phyloP scores from a whole-genome alignment of 768 basidiomycete species.

The Arthromyces matolae region DNA sequence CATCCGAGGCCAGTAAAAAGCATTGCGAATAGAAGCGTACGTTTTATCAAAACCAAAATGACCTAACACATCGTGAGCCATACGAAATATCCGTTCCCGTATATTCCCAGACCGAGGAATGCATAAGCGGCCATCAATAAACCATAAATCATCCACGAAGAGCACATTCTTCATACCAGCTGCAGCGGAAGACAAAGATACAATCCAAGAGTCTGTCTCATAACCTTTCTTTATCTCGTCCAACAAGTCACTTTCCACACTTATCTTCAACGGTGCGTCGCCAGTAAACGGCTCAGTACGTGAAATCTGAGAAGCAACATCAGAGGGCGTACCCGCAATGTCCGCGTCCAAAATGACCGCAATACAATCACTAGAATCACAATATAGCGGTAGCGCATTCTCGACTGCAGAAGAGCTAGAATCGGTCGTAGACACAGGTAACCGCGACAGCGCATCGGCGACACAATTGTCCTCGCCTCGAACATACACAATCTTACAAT shows the following conservation, averaged over 20 bases:
- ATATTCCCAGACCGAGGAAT: conserved; percentile 19
- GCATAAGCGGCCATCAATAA: conserved; percentile 18
- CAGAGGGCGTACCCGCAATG: no score
- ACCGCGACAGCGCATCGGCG: conserved; percentile 23
- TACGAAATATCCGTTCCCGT: conserved; percentile 19
- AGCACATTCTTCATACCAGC: not conserved
- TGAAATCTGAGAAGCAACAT: no score
- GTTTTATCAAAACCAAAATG: conserved; percentile 35
- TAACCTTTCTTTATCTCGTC: conserved; percentile 1
- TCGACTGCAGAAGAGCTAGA: conserved; percentile 2
- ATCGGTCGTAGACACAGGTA: not conserved
- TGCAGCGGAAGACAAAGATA: not conserved
- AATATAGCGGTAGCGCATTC: no score
- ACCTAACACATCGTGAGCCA: conserved; percentile 28
- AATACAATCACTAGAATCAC: not conserved
- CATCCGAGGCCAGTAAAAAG: conserved; percentile 36
- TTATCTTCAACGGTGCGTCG: not conserved
- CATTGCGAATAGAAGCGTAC: conserved; percentile 19
- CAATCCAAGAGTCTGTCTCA: not conserved
- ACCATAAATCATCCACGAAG: conserved; percentile 18
- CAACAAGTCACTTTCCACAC: not conserved
- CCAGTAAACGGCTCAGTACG: not conserved
- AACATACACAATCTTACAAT: conserved; percentile 30
- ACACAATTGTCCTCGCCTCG: conserved; percentile 29
- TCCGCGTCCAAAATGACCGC: not conserved